Evolutionary conservation across 192 early-diverging fungal genomes (phyloP), one percentile per base, ranked within the genome.

Genomic region (Geranomyces variabilis): DNA sequence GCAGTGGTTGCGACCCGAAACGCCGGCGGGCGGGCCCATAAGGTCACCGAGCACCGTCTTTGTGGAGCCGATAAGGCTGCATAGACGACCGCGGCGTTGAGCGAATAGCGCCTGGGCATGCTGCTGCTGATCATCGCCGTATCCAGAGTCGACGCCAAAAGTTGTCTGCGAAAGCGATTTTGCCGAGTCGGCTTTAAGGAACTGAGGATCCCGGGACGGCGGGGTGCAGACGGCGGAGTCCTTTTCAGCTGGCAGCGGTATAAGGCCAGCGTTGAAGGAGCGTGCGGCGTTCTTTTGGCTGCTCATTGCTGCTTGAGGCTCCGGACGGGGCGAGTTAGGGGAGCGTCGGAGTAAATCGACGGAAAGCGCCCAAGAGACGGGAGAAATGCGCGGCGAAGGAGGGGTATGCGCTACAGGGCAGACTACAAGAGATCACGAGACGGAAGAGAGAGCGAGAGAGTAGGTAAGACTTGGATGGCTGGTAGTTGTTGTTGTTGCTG

Each of bases 1-100:
- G 14, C 34, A 61, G 47, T 63, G 70, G 45, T 41, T 17, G 24
- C 51, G 51, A 26, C 51, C 24, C 51, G 51, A 53, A 17, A 30
- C 53, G 17, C 24, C 59, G 21, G 28, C 70, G 14, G 36, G 14
- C n/a, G 59, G 28, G 70, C 91, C 86, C 45, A 81, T 80, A 29
- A 96, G 83, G 60, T 92, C 90, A 4, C 84, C 78, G 57, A 94
- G 84, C 30, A 94, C 66, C 22, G 77, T 43, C 67, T 82, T 85
- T 30, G 92, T 90, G 73, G 77, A 80, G 24, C 75, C 63, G 59
- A 96, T 88, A 74, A 92, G 80, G 24, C 76, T 81, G 49, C 90
- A 86, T 49, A 96, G 81, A 31, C 85, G 79, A 29, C 83, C 86
- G 70, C 90, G 89, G 70, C 89, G 91, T 67, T 93, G 88, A 2